phyloP scores from a whole-genome alignment of 257 asterid species.

The Nicotiana otophora region DNA sequence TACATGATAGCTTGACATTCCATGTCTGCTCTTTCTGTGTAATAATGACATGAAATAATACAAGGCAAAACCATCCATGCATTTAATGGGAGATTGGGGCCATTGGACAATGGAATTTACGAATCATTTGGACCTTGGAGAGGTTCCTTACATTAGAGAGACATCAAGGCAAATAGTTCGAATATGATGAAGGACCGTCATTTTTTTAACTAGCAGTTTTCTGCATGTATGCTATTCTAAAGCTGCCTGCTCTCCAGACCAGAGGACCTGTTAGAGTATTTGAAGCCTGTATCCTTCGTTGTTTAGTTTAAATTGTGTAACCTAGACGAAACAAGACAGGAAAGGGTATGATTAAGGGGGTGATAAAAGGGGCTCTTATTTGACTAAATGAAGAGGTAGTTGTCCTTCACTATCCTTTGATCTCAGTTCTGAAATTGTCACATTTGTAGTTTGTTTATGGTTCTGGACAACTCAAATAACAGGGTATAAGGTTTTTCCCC shows the following conservation, averaged over 20 bases:
- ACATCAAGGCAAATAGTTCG: not conserved
- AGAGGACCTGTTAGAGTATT: not conserved
- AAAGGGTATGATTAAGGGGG: not conserved
- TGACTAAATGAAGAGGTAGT: not conserved
- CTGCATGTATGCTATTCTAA: not conserved
- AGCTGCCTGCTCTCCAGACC: not conserved
- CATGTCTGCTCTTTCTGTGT: not conserved
- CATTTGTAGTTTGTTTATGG: not conserved
- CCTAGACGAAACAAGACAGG: not conserved
- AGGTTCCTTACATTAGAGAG: not conserved
- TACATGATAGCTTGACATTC: not conserved
- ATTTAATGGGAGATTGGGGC: not conserved
- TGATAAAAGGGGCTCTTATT: not conserved
- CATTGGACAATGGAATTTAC: not conserved
- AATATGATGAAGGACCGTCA: not conserved
- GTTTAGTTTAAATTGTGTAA: not conserved
- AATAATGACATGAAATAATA: not conserved
- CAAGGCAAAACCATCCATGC: not conserved
- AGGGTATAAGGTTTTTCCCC: not conserved
- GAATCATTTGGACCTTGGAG: not conserved
- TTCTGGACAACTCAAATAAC: not conserved
- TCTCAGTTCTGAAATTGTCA: not conserved
- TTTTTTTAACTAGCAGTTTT: not conserved
- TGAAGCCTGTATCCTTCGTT: not conserved
- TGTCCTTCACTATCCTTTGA: not conserved